Percentiles rank a stretch among this genome's conserved stretches.
Evolutionary conservation across 345 rosid species (phyloP).

Genomic region (Lumnitzera littorea): DNA sequence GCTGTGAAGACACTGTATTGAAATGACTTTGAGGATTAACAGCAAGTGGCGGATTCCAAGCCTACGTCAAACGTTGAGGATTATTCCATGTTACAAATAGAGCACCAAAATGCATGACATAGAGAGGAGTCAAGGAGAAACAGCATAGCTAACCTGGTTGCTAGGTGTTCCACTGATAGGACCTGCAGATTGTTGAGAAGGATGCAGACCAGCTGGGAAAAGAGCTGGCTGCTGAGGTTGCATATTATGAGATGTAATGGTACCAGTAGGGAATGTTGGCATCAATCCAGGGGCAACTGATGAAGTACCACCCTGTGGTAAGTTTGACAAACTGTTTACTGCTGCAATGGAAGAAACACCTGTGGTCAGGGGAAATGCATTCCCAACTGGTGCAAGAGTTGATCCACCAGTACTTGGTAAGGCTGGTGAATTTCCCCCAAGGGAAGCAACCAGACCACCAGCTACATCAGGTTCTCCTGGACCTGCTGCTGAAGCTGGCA

Average conservation of each 20-base stretch:
- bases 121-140: neutral
- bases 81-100: constrained; percentile 11
- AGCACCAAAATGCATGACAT: neutral
- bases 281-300: constrained; percentile 22
- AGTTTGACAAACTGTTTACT: constrained; percentile 20
- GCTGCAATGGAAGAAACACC: constrained; percentile 24
- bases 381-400: constrained; percentile 19
- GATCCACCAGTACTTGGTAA: constrained; percentile 22
- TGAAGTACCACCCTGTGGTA: constrained; percentile 27
- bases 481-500: constrained; percentile 43
- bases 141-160: constrained; percentile 45
- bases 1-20: constrained; percentile 38
- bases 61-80: constrained; percentile 29
- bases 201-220: constrained; percentile 35
- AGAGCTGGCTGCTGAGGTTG: constrained; percentile 45
- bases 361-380: constrained; percentile 16
- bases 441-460: constrained; percentile 17
- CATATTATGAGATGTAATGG: constrained; percentile 30
- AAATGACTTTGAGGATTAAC: constrained; percentile 36
- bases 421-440: constrained; percentile 19
- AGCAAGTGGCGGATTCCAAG: constrained; percentile 37
- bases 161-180: constrained; percentile 36
- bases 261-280: constrained; percentile 19
- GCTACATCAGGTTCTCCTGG: constrained; percentile 24
- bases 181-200: constrained; percentile 37